Conservation (phyloP, 2,329 filamentous ascomycete genomes). For the Arthroderma sp. region DNA sequence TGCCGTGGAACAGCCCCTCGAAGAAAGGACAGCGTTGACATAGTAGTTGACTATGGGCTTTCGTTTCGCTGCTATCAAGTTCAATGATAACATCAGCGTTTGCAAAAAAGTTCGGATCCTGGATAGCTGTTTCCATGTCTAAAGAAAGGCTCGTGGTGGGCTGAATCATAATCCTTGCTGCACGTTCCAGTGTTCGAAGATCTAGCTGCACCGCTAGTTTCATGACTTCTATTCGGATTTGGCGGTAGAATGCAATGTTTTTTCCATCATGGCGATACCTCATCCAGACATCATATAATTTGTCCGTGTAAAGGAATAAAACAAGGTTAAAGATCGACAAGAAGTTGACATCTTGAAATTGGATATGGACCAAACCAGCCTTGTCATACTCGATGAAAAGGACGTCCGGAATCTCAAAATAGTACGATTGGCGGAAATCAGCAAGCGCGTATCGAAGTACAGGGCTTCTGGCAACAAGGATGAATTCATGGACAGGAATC, state of each 20-base stretch:
- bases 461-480: constrained; percentile 61
- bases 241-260: constrained; percentile 59
- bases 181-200: constrained; percentile 58
- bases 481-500: constrained; percentile 72
- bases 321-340: constrained; percentile 67
- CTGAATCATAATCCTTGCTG: constrained; percentile 59
- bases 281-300: constrained; percentile 74
- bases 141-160: constrained; percentile 50
- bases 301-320: constrained; percentile 69
- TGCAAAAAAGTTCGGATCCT: constrained; percentile 57
- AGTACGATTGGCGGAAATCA: constrained; percentile 42
- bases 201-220: constrained; percentile 61
- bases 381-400: constrained; percentile 43
- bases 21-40: constrained; percentile 88
- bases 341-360: constrained; percentile 59
- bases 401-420: constrained; percentile 46
- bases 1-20: constrained; percentile 74
- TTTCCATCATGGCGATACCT: constrained; percentile 52
- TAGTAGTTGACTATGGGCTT: constrained; percentile 64
- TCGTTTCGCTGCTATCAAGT: constrained; percentile 54
- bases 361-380: constrained; percentile 43
- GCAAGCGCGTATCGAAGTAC: constrained; percentile 51
- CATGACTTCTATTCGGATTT: constrained; percentile 77
- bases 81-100: constrained; percentile 70
- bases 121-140: constrained; percentile 59